These are phyloP conservation scores for Candida ponderosae DNA, from an alignment of 805 yeast genomes.

Conservation along the genomic window DNA sequence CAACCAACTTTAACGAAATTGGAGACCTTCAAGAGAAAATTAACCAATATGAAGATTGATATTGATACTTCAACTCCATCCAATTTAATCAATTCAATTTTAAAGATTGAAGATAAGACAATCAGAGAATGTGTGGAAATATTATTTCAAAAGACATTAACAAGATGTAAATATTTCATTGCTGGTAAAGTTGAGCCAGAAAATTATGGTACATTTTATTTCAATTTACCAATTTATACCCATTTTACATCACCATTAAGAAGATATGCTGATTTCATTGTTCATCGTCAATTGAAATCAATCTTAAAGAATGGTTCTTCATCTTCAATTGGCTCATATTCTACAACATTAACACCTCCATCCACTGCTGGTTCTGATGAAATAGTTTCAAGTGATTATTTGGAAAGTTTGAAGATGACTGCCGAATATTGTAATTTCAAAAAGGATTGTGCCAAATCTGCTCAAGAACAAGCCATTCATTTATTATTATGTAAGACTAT, in stretches of 20 bases:
- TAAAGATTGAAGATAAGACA: slow-evolving; percentile 51
- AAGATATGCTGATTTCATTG: slow-evolving; percentile 87
- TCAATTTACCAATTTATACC: slow-evolving; percentile 79
- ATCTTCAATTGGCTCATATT: too few relatives aligned
- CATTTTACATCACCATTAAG: slow-evolving; percentile 91
- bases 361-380: slow-evolving; percentile 11
- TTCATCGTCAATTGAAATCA: slow-evolving; percentile 82
- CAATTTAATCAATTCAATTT: slow-evolving; percentile 62
- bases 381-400: slow-evolving; percentile 39
- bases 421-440: slow-evolving; percentile 94
- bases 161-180: slow-evolving; percentile 78
- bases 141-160: slow-evolving; percentile 70
- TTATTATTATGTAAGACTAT: slow-evolving; percentile 76
- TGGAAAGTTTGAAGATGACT: slow-evolving; percentile 67
- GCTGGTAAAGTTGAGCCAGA: slow-evolving; percentile 85
- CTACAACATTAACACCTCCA: too few relatives aligned
- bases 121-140: slow-evolving; percentile 73
- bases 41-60: slow-evolving; percentile 54
- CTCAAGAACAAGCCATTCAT: slow-evolving; percentile 94
- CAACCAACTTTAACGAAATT: slow-evolving; percentile 77
- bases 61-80: slow-evolving; percentile 72
- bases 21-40: slow-evolving; percentile 69
- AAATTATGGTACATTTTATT: slow-evolving; percentile 68
- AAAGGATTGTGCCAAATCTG: slow-evolving; percentile 86
- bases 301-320: slow-evolving; percentile 32